Base-by-base conservation (phyloP, 257 asterid genomes). In the Ajuga chamaepitys region DNA sequence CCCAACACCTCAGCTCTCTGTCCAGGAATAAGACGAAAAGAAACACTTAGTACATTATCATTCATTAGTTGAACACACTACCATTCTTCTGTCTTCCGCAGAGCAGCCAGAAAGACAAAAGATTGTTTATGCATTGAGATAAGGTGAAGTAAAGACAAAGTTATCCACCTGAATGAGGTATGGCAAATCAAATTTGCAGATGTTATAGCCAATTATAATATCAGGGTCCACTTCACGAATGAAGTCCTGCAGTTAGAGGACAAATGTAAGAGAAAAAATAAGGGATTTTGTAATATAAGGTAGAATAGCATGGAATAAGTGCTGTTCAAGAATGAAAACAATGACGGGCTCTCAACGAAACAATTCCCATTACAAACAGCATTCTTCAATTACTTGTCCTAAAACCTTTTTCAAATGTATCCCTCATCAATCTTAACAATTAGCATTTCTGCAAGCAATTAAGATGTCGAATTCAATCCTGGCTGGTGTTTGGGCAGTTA, bases 171-270 rank as follows among this genome's bases (percentile, higher is more conserved):
- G 91, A 75, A 94, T 94, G 74, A 94, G 97, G 80, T 94, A 94
- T 28, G 99, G 99, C 73, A 94, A 70, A 83, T 90, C 99, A 74
- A 94, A 94, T 71, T 94, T 94, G 87, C 99, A 94, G 66, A 94
- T 94, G 79, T 94, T 94, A 77, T 94, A 94, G 58, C 99, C 99
- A 80, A 94, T 90, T 68, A 94, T 76, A 63, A 94, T 88, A 71
- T 94, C 99, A 40, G 99, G 99, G 78, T 94, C 99, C 78, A 90
- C 90, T 76, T 94, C 99, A 48, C 93, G 91, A 41, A 94, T 75
- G 41, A 94, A 77, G 70, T 94, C 97, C 99, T 94, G 83, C 62
- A 78, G 52, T 67, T 26, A 47, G 71, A 79, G 54, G 51, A 22
- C 50, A 72, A 58, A 66, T 46, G 13, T 14, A 73, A 21, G 22